phyloP scores from a whole-genome alignment of 176 grass and related monocot species.

The Areca catechu region DNA sequence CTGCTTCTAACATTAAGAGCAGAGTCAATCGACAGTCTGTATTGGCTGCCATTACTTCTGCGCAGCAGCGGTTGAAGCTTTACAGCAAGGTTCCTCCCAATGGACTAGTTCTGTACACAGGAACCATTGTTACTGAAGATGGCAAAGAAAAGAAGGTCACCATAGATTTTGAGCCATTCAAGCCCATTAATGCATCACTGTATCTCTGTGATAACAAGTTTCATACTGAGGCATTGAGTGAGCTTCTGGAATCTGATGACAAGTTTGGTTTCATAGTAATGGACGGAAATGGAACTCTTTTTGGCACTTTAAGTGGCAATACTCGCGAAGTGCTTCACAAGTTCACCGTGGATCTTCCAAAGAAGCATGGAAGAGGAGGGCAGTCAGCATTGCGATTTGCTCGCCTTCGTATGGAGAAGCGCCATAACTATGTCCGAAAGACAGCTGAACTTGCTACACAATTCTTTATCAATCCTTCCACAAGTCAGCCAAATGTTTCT shows the following conservation, averaged over 20 bases:
- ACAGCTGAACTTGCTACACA: slow-evolving; percentile 28
- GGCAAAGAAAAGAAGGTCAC: slow-evolving; percentile 30
- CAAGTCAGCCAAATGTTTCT: slow-evolving; percentile 34
- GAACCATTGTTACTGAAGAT: slow-evolving; percentile 18
- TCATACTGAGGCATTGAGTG: slow-evolving; percentile 30
- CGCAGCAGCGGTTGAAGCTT: slow-evolving; percentile 28
- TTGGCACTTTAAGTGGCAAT: slow-evolving; percentile 34
- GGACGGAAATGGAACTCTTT: slow-evolving; percentile 36
- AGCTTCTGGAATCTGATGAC: slow-evolving; percentile 35
- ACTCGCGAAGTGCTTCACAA: slow-evolving; percentile 28
- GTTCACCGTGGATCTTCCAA: slow-evolving; percentile 38
- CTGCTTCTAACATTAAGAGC: slow-evolving; percentile 34
- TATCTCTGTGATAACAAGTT: slow-evolving; percentile 46
- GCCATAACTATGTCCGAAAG: slow-evolving; percentile 31
- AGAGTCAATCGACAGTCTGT: slow-evolving; percentile 29
- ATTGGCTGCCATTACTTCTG: slow-evolving; percentile 27
- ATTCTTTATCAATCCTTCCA: slow-evolving; percentile 32
- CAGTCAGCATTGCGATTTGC: slow-evolving; percentile 33
- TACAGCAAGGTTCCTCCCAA: slow-evolving; percentile 23
- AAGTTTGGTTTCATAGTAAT: slow-evolving; percentile 40
- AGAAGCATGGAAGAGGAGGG: slow-evolving; percentile 40
- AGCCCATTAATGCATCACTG: slow-evolving; percentile 29
- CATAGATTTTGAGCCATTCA: slow-evolving; percentile 33
- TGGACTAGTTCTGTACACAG: slow-evolving; percentile 25
- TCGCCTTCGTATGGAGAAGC: slow-evolving; percentile 36